phyloP scores from a whole-genome alignment of 805 yeast genomes.

The Pichia nakasei region DNA sequence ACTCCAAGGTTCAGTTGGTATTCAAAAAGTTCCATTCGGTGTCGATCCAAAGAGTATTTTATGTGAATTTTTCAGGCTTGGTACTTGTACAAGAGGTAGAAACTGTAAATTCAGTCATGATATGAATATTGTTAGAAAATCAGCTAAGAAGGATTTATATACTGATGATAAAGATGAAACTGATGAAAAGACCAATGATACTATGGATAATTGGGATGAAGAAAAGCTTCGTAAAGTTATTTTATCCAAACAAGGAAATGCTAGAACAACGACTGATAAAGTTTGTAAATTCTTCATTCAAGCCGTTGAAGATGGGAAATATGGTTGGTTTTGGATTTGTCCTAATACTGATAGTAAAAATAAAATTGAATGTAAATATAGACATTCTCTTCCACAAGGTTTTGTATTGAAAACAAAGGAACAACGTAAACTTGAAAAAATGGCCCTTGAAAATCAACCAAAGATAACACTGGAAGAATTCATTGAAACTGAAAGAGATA shows the following conservation, averaged over 20 bases:
- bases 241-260: conserved; percentile 88
- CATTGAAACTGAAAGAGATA: conserved; percentile 85
- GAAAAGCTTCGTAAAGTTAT: conserved; percentile 85
- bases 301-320: conserved; percentile 94
- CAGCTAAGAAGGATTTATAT: conserved; percentile 84
- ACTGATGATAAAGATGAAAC: conserved; percentile 65
- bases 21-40: conserved; percentile 89
- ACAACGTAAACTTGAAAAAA: conserved; percentile 80
- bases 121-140: conserved; percentile 74
- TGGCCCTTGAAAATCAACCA: conserved; percentile 77
- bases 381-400: conserved; percentile 94
- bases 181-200: conserved; percentile 59
- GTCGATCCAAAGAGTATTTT: conserved; percentile 93
- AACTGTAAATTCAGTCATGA: conserved; percentile 93
- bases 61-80: conserved; percentile 81
- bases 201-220: conserved; percentile 97
- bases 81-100: conserved; percentile 74
- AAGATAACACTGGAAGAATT: conserved; percentile 93
- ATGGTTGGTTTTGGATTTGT: conserved; percentile 99
- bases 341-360: conserved; percentile 76
- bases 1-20: conserved; percentile 54
- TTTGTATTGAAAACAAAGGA: conserved; percentile 95
- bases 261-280: conserved; percentile 86
- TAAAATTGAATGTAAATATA: conserved; percentile 68
- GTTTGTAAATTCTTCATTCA: conserved; percentile 92